Base-by-base conservation (phyloP, 2,329 filamentous ascomycete species). In the Colletotrichum nymphaeae region DNA sequence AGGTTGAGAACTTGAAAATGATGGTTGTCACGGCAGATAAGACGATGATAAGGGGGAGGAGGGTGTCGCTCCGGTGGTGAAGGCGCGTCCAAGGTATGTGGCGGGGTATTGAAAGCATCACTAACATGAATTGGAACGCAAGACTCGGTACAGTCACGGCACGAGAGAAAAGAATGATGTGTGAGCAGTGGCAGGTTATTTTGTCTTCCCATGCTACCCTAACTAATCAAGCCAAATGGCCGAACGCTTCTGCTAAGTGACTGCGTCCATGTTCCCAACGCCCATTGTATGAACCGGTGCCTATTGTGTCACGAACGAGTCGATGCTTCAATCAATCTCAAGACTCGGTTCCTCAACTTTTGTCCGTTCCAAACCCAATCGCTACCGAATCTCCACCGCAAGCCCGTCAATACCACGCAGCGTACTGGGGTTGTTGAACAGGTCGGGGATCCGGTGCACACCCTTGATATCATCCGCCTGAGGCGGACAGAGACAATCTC, bases 281-380 rank as follows among this genome's bases (percentile, higher is more conserved):
- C 69, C 69, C 30, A 59, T 30, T 69, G 32, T 64, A 52, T 69
- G 58, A 69, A 46, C 53, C 35, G 53, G n/a, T 64, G 19, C 66
- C 69, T 26, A 55, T 68, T 64, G 59, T 62, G 58, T 30, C 52
- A 63, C 19, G 32, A 66, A 65, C 60, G 73, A 73, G 73, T 73
- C 70, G 16, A 70, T 65, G 64, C 52, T 73, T 63, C 73, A 74
- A 69, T 74, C 65, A 74, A 69, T 74, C 65, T 74, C 59, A 74
- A 72, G 73, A 73, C 73, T 74, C 65, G 26, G 46, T 62, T 67
- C 37, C 57, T 24, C 37, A 74, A 67, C 73, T 74, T 74, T 74
- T 73, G 46, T 57, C 63, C 46, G 56, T 53, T 53, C 64, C 49
- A 42, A 35, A 62, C 32, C 35, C 30, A 35, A 35, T 11, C 32